Evolutionary conservation across 495 filamentous ascomycete species (phyloP).

Genomic region (Hypoxylon fuscum): DNA sequence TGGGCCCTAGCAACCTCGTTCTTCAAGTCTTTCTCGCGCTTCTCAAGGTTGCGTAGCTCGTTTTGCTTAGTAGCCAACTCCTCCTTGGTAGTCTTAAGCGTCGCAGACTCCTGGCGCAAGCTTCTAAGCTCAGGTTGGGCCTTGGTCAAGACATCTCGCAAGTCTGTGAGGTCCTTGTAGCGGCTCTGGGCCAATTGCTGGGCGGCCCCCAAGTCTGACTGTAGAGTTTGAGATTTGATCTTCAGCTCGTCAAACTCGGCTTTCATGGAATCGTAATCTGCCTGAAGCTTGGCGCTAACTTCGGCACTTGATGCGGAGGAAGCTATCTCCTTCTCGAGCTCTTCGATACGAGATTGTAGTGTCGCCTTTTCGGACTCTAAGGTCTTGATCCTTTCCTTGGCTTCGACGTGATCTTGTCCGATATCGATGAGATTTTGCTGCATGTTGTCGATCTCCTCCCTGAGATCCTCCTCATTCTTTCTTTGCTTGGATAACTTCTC

Average conservation of each 20-base stretch:
- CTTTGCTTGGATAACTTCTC: constrained; percentile 70
- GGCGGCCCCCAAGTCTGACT: constrained; percentile 86
- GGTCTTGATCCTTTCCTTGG: constrained; percentile 78
- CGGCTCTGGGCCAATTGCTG: constrained; percentile 84
- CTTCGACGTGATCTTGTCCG: constrained; percentile 82
- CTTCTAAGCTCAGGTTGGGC: constrained; percentile 83
- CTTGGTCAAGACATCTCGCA: constrained; percentile 81
- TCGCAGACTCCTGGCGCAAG: constrained; percentile 76
- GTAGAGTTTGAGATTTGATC: constrained; percentile 70
- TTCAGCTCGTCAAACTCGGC: constrained; percentile 80
- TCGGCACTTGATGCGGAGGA: constrained; percentile 46
- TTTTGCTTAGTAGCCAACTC: constrained; percentile 72
- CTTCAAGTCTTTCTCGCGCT: constrained; percentile 80
- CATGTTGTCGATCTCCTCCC: constrained; percentile 86
- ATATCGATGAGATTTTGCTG: constrained; percentile 78
- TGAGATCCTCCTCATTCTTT: constrained; percentile 79
- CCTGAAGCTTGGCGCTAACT: constrained; percentile 60
- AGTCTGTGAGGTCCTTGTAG: constrained; percentile 86
- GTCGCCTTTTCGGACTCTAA: constrained; percentile 53
- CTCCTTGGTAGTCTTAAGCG: constrained; percentile 74
- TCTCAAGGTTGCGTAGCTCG: constrained; percentile 78
- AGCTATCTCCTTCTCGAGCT: constrained; percentile 70
- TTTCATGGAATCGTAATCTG: constrained; percentile 67
- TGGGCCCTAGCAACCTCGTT: constrained; percentile 74
- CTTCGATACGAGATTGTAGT: constrained; percentile 69